phyloP scores from a whole-genome alignment of 73 alveolate species.

The Uronychia setigera region DNA sequence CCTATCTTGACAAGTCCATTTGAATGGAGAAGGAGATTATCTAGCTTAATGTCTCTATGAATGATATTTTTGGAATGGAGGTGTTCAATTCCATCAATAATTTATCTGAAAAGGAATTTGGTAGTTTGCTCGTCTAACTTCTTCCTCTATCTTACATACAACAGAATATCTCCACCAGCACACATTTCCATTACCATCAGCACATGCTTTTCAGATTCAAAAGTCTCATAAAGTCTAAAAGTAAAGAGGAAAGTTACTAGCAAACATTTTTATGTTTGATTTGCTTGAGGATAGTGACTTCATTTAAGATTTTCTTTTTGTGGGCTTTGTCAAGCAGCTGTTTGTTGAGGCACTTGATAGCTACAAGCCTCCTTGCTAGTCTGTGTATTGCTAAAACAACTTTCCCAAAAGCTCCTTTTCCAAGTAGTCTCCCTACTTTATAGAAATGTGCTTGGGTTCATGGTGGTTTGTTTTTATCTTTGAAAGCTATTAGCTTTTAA shows the following conservation, averaged over 20 bases:
- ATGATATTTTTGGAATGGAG: conserved; percentile 89
- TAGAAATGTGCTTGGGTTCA: neutral
- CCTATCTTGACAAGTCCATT: conserved; percentile 90
- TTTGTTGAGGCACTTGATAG: neutral
- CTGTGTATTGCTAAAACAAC: neutral
- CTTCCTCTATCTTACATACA: neutral
- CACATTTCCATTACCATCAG: neutral
- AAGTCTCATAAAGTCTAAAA: neutral
- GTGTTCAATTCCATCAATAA: conserved; percentile 16
- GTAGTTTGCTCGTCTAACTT: neutral
- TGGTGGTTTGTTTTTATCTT: neutral
- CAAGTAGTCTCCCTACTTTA: neutral
- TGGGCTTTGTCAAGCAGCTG: neutral
- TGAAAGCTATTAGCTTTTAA: neutral
- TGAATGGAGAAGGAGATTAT: conserved; percentile 85
- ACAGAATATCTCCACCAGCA: neutral
- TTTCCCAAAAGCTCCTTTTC: neutral
- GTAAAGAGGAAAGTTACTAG: neutral
- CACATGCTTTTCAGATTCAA: neutral
- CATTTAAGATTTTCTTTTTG: neutral
- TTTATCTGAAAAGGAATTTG: conserved; percentile 11
- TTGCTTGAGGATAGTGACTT: neutral
- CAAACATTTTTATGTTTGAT: neutral
- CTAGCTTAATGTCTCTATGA: conserved; percentile 96
- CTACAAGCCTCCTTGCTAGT: neutral